phyloP scores from a whole-genome alignment of 805 yeast genomes.

The Jamesozyma jinghongensis region DNA sequence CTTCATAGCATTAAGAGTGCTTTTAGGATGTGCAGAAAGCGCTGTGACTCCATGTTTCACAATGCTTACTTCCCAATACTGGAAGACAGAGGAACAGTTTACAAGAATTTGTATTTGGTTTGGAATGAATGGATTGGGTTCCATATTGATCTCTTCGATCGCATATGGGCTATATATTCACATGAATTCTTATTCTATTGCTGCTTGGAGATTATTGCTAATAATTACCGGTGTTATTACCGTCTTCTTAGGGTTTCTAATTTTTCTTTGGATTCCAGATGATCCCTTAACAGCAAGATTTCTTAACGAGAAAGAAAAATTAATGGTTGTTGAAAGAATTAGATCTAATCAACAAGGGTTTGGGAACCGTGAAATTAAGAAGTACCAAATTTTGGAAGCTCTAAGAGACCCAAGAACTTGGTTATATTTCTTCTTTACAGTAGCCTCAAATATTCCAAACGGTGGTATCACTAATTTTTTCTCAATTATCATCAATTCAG shows the following conservation, averaged over 20 bases:
- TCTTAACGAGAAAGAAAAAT: constrained; percentile 34
- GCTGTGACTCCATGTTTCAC: constrained; percentile 50
- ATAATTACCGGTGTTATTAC: constrained; percentile 54
- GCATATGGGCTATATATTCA: constrained; percentile 44
- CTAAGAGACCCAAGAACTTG: constrained; percentile 42
- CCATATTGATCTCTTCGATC: constrained; percentile 41
- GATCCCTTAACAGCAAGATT: constrained; percentile 44
- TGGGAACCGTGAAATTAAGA: constrained; percentile 46
- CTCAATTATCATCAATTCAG: constrained; percentile 35
- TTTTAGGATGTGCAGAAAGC: constrained; percentile 46
- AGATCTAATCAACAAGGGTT: constrained; percentile 49
- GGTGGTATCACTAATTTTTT: constrained; percentile 48
- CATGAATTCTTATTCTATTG: constrained; percentile 33
- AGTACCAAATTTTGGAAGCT: constrained; percentile 45
- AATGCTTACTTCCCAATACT: constrained; percentile 50
- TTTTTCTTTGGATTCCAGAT: constrained; percentile 47
- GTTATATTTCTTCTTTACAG: constrained; percentile 36
- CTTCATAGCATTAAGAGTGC: constrained; percentile 38
- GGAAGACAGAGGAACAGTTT: constrained; percentile 40
- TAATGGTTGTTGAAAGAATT: constrained; percentile 43
- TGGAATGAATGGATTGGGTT: constrained; percentile 39
- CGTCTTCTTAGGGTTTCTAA: constrained; percentile 39
- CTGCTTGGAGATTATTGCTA: constrained; percentile 54
- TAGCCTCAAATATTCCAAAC: constrained; percentile 39
- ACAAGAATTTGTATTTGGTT: constrained; percentile 37